phyloP scores from a whole-genome alignment of 345 rosid species.

The Atalantia buxifolia region DNA sequence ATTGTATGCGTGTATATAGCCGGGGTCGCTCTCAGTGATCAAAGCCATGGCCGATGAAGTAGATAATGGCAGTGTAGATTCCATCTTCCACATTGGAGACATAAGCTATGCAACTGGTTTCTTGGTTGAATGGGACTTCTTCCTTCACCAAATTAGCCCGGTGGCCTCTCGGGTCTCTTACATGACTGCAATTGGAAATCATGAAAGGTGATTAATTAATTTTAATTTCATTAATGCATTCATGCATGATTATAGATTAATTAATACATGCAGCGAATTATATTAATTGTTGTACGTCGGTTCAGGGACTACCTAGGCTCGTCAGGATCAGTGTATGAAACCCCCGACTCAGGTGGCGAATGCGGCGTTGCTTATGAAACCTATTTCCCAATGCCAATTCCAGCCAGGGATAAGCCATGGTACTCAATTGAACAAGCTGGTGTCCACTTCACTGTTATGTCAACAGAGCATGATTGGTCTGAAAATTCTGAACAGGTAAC shows the following conservation, averaged over 20 bases:
- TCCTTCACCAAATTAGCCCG: conserved; percentile 51
- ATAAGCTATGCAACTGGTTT: conserved; percentile 79
- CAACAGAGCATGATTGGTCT: conserved; percentile 60
- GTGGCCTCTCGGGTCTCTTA: conserved; percentile 59
- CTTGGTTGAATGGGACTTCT: conserved; percentile 71
- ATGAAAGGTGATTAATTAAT: conserved; percentile 42
- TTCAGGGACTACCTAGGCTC: conserved; percentile 45
- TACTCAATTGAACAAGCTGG: conserved; percentile 57
- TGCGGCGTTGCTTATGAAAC: conserved; percentile 69
- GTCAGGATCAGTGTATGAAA: conserved; percentile 35
- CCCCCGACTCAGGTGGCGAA: conserved; percentile 70
- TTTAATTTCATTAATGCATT: too few relatives aligned
- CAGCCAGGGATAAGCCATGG: conserved; percentile 70
- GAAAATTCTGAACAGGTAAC: conserved; percentile 57
- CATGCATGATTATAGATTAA: too few relatives aligned
- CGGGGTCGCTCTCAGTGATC: conserved; percentile 57
- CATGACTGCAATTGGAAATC: conserved; percentile 79
- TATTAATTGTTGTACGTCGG: too few relatives aligned
- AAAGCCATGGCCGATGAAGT: conserved; percentile 45
- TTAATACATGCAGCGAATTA: too few relatives aligned
- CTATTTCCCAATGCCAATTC: conserved; percentile 66
- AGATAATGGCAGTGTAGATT: conserved; percentile 38
- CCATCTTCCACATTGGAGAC: conserved; percentile 77
- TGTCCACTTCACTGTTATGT: conserved; percentile 54
- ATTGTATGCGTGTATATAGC: conserved; percentile 20